phyloP scores from a whole-genome alignment of 2,329 filamentous ascomycete species.

The Alternaria brassicae region DNA sequence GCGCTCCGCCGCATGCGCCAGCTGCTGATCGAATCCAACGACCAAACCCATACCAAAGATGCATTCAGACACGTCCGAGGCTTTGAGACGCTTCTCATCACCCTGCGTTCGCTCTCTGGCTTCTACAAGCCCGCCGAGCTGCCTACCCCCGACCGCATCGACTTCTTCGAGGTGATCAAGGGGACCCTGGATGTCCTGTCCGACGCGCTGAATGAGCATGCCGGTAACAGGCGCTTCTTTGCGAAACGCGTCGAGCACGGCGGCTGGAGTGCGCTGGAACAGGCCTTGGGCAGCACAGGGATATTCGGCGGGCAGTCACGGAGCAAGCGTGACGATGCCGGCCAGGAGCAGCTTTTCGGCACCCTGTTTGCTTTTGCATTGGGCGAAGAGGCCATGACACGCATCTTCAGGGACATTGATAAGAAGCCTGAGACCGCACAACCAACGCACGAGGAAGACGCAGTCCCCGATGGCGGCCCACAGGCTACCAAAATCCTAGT shows the following conservation, averaged over 20 bases:
- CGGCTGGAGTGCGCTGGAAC: constrained; percentile 79
- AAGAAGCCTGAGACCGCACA: constrained; percentile 32
- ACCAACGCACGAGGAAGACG: constrained; percentile 16
- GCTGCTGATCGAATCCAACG: constrained; percentile 62
- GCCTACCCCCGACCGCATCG: constrained; percentile 67
- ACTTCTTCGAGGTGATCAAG: constrained; percentile 73
- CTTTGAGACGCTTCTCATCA: constrained; percentile 75
- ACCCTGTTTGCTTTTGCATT: constrained; percentile 81
- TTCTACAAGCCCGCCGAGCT: constrained; percentile 75
- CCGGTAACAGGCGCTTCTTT: constrained; percentile 89
- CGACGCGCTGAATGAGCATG: constrained; percentile 76
- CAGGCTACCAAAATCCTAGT: constrained; percentile 33
- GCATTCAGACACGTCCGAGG: constrained; percentile 82
- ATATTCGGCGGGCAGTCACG: constrained; percentile 47
- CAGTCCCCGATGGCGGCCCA: constrained; percentile 9
- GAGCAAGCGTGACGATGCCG: constrained; percentile 45
- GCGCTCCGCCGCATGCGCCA: constrained; percentile 72
- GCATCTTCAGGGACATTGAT: constrained; percentile 64
- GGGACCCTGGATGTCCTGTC: constrained; percentile 76
- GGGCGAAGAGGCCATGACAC: constrained; percentile 76
- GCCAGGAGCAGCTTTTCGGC: constrained; percentile 78
- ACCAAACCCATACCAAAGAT: constrained; percentile 68
- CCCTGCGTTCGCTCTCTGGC: constrained; percentile 74
- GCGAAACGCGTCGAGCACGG: constrained; percentile 74
- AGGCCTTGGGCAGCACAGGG: constrained; percentile 72